Evolutionary conservation across 164 flowering plant species (phyloP).

Genomic region (Liquidambar formosana): DNA sequence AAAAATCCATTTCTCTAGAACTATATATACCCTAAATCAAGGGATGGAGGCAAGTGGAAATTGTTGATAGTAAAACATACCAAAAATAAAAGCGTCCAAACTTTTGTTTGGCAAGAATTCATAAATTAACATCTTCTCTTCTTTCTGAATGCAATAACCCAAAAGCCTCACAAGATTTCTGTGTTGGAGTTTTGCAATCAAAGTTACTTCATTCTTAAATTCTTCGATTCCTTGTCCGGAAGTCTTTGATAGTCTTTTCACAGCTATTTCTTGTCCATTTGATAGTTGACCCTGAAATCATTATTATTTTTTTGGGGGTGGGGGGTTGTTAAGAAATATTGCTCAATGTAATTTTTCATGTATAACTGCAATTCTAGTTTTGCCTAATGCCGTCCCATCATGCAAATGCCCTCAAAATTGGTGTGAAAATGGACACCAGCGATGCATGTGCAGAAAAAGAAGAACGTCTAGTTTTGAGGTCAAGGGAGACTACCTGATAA

Average conservation of each 20-base stretch:
- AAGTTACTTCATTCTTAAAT: slow-evolving; percentile 39
- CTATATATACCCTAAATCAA: too few relatives aligned
- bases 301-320: not conserved
- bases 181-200: slow-evolving; percentile 45
- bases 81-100: slow-evolving; percentile 28
- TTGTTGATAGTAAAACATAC: too few relatives aligned
- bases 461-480: too few relatives aligned
- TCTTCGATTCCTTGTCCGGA: slow-evolving; percentile 43
- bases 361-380: not conserved
- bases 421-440: not conserved
- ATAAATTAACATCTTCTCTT: slow-evolving; percentile 38
- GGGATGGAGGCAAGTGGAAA: too few relatives aligned
- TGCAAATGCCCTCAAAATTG: not conserved
- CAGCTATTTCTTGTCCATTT: slow-evolving; percentile 40
- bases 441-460: too few relatives aligned
- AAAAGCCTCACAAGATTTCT: slow-evolving; percentile 38
- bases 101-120: slow-evolving; percentile 43
- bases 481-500: slow-evolving; percentile 30
- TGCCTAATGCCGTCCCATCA: not conserved
- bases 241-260: slow-evolving; percentile 33
- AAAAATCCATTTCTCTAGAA: too few relatives aligned
- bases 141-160: slow-evolving; percentile 34
- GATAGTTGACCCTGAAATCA: slow-evolving; percentile 28
- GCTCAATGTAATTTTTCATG: not conserved
- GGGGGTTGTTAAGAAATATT: not conserved